These are phyloP conservation scores for Coniophora puteana DNA, from an alignment of 1,284 basidiomycete genomes.

Conservation along the genomic window DNA sequence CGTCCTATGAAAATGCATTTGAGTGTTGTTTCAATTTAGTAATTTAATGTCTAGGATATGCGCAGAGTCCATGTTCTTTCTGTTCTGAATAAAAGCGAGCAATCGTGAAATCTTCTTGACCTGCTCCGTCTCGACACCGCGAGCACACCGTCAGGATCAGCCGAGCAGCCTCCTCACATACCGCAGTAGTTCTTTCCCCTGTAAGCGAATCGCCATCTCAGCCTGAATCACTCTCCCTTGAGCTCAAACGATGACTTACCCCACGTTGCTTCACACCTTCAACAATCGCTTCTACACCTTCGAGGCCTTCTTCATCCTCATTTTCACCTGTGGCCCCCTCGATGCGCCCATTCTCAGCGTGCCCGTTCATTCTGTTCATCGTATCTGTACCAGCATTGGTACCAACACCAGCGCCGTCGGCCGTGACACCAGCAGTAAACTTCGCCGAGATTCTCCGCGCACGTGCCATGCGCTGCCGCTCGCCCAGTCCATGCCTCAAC, in stretches of 20 bases:
- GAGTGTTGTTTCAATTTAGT: too few relatives aligned
- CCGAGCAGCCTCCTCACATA: slow-evolving; percentile 70
- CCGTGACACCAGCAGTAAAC: too few relatives aligned
- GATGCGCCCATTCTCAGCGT: slow-evolving; percentile 11
- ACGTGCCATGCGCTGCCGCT: slow-evolving; percentile 46
- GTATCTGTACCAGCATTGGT: neutral
- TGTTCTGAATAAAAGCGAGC: neutral
- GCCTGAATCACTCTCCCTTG: neutral
- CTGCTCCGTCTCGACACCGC: too few relatives aligned
- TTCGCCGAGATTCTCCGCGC: slow-evolving; percentile 10
- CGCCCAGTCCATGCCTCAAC: slow-evolving; percentile 57
- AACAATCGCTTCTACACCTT: slow-evolving; percentile 70
- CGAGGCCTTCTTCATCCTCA: slow-evolving; percentile 28
- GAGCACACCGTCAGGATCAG: too few relatives aligned
- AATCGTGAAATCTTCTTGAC: neutral
- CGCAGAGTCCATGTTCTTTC: too few relatives aligned
- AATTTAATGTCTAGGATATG: too few relatives aligned
- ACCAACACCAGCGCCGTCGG: neutral
- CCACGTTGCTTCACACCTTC: slow-evolving; percentile 67
- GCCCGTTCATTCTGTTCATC: slow-evolving; percentile 14
- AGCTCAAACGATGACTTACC: slow-evolving; percentile 39
- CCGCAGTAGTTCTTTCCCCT: slow-evolving; percentile 69
- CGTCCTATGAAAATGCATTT: too few relatives aligned
- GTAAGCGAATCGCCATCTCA: slow-evolving; percentile 9
- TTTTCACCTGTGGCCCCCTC: neutral